phyloP scores from a whole-genome alignment of 2,329 filamentous ascomycete genomes.

The Ascochyta koolunga region DNA sequence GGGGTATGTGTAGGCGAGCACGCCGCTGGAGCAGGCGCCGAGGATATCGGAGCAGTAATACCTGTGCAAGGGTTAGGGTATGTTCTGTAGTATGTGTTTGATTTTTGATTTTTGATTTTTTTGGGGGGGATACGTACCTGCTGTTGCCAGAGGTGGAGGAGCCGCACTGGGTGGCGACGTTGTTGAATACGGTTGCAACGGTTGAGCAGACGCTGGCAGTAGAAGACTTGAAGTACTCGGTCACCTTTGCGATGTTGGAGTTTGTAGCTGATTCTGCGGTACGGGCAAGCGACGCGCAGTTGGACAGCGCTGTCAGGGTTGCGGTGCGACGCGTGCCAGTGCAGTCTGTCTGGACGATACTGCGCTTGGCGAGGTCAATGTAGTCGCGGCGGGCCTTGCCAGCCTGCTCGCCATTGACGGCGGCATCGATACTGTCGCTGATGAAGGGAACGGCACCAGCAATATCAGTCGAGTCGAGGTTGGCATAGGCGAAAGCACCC shows the following conservation, averaged over 20 bases:
- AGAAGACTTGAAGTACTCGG: slow-evolving; percentile 68
- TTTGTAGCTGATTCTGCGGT: slow-evolving; percentile 58
- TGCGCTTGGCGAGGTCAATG: slow-evolving; percentile 55
- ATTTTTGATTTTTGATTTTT: no score
- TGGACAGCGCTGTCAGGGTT: slow-evolving; percentile 57
- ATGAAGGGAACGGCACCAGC: slow-evolving; percentile 60
- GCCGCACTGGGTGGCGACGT: slow-evolving; percentile 61
- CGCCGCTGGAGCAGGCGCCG: slow-evolving; percentile 54
- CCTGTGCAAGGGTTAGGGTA: background rate
- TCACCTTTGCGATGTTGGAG: slow-evolving; percentile 57
- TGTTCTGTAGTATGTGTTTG: no score
- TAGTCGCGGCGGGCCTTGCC: slow-evolving; percentile 56
- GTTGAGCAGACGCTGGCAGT: slow-evolving; percentile 51
- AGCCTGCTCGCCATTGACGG: slow-evolving; percentile 62
- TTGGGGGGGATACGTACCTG: slow-evolving; percentile 14
- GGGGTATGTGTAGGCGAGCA: slow-evolving; percentile 66
- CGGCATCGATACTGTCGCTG: slow-evolving; percentile 62
- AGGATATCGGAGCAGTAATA: slow-evolving; percentile 66
- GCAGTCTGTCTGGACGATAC: slow-evolving; percentile 60
- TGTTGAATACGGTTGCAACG: slow-evolving; percentile 60
- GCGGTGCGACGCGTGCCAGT: slow-evolving; percentile 53
- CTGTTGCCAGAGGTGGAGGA: slow-evolving; percentile 57
- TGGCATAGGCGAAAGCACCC: slow-evolving; percentile 63
- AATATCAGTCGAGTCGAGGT: slow-evolving; percentile 54
- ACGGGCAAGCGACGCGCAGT: slow-evolving; percentile 60